Conservation (phyloP, 495 filamentous ascomycete genomes). For the Hamigera avellanea region DNA sequence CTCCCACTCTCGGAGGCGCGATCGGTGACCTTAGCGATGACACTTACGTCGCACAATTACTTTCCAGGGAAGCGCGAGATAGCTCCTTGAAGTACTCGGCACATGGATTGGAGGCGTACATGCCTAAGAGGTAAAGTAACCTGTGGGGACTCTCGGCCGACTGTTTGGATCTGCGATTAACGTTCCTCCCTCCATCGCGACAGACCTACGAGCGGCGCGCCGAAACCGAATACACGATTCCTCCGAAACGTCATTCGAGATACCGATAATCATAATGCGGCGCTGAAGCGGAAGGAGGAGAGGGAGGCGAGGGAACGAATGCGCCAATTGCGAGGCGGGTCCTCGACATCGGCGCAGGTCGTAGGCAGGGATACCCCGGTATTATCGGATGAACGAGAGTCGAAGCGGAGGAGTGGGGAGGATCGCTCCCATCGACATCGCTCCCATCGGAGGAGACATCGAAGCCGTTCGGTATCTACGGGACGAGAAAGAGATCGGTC, state of each 20-base stretch:
- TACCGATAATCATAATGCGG: conserved; percentile 81
- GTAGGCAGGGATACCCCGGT: background rate
- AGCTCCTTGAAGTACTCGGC: conserved; percentile 60
- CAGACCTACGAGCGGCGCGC: conserved; percentile 51
- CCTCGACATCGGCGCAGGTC: conserved; percentile 18
- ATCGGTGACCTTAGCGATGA: conserved; percentile 42
- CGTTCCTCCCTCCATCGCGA: background rate
- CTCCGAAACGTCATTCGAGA: conserved; percentile 80
- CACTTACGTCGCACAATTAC: conserved; percentile 61
- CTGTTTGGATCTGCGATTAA: too few relatives aligned
- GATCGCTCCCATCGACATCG: conserved; percentile 7
- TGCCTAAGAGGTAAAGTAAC: conserved; percentile 66
- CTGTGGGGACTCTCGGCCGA: too few relatives aligned
- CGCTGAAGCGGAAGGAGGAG: conserved; percentile 71
- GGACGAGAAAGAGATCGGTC: conserved; percentile 21
- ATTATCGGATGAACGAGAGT: conserved; percentile 4
- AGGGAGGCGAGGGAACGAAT: conserved; percentile 48
- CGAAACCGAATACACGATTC: conserved; percentile 86
- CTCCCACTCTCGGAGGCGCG: conserved; percentile 8
- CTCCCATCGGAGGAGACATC: conserved; percentile 19
- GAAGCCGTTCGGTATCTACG: conserved; percentile 16
- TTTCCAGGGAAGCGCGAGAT: conserved; percentile 62
- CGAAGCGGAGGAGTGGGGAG: conserved; percentile 6
- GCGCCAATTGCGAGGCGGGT: conserved; percentile 33
- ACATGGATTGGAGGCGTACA: conserved; percentile 59